Evolutionary conservation across 306 rosid species (phyloP).

Genomic region (Inga leiocalycina): DNA sequence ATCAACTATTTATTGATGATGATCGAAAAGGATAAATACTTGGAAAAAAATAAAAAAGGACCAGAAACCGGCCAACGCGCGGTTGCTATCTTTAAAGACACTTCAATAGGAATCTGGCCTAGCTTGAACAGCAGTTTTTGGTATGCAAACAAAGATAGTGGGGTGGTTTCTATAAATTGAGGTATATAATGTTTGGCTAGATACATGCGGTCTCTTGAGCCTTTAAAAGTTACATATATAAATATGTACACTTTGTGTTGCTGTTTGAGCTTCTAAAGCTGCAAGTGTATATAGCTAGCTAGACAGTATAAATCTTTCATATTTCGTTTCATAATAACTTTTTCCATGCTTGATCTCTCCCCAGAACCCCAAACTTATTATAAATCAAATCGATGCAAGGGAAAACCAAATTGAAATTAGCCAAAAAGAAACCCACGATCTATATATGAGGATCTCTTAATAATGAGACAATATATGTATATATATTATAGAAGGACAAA

Average conservation of each 20-base stretch:
- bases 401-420: not conserved
- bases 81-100: not conserved
- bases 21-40: not conserved
- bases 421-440: not conserved
- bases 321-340: not conserved
- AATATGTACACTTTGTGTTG: not conserved
- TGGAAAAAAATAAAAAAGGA: not conserved
- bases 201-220: not conserved
- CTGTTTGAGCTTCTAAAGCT: slow-evolving; percentile 7
- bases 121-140: not conserved
- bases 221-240: not conserved
- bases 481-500: not conserved
- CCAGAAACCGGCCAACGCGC: not conserved
- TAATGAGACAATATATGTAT: not conserved
- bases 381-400: not conserved
- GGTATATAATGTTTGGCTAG: not conserved
- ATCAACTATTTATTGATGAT: not conserved
- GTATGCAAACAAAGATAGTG: not conserved
- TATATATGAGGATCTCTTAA: not conserved
- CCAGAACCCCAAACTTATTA: not conserved
- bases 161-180: not conserved
- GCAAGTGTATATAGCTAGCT: not conserved
- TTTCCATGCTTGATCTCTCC: not conserved
- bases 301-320: not conserved
- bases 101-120: slow-evolving; percentile 2